These are phyloP conservation scores for Thelonectria rubi DNA, from an alignment of 2,329 filamentous ascomycete genomes.

Conservation along the genomic window DNA sequence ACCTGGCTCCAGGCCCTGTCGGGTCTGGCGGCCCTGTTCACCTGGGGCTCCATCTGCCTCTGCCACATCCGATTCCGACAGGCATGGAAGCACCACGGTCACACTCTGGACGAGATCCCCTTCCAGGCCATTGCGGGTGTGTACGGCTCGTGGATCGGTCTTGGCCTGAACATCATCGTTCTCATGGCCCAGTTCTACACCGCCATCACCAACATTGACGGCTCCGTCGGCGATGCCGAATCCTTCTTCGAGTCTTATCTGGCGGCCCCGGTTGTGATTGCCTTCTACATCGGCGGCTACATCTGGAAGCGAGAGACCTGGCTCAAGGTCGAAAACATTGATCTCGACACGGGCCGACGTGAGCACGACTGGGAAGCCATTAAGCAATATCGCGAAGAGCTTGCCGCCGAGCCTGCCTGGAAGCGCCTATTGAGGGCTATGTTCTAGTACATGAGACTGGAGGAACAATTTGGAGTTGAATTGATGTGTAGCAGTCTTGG, in stretches of 20 bases:
- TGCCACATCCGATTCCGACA: slow-evolving; percentile 74
- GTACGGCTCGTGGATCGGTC: slow-evolving; percentile 70
- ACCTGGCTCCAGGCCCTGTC: slow-evolving; percentile 73
- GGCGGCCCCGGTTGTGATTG: slow-evolving; percentile 61
- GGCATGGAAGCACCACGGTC: slow-evolving; percentile 70
- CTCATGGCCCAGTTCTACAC: slow-evolving; percentile 64
- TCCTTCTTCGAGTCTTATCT: slow-evolving; percentile 65
- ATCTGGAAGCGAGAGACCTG: slow-evolving; percentile 71
- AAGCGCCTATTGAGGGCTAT: slow-evolving; percentile 44
- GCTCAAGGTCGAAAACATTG: slow-evolving; percentile 67
- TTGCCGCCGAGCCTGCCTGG: slow-evolving; percentile 59
- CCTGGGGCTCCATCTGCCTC: slow-evolving; percentile 75
- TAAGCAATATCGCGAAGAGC: slow-evolving; percentile 55
- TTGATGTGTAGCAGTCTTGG: background rate
- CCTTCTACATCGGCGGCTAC: slow-evolving; percentile 65
- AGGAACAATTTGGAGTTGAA: background rate
- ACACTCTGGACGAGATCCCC: slow-evolving; percentile 71
- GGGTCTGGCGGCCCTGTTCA: slow-evolving; percentile 71
- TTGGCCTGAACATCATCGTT: slow-evolving; percentile 65
- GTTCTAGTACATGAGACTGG: slow-evolving; percentile 37
- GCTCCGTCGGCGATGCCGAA: slow-evolving; percentile 41
- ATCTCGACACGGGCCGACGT: slow-evolving; percentile 71
- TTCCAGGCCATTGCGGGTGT: slow-evolving; percentile 70
- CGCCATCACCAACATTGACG: slow-evolving; percentile 52
- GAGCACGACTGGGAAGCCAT: slow-evolving; percentile 70